A percentile compares a stretch with the other conserved stretches of the same genome.
Evolutionary conservation across 1,284 basidiomycete species (phyloP).

Genomic region (Ceratobasidium sp.): DNA sequence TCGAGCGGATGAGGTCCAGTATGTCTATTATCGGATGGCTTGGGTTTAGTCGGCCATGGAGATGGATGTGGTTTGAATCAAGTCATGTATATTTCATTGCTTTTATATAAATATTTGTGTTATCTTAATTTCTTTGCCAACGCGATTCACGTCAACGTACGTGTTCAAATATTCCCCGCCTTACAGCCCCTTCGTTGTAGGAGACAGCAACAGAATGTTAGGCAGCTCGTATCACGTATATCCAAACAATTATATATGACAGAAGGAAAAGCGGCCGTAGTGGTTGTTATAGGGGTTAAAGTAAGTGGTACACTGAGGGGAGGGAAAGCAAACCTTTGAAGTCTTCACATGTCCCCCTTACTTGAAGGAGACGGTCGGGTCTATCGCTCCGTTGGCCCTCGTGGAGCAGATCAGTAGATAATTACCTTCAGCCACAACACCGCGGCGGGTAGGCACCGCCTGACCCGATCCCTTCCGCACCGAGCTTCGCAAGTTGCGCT

Average conservation of each 20-base stretch:
- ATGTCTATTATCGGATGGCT: constrained; percentile 74
- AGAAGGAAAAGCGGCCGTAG: no score
- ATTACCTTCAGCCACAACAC: constrained; percentile 25
- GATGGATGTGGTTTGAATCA: background rate
- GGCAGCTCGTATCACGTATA: no score
- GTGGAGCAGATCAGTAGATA: background rate
- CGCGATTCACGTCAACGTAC: constrained; percentile 1
- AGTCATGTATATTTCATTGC: background rate
- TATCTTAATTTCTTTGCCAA: constrained; percentile 12
- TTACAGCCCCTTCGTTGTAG: background rate
- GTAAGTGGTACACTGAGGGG: background rate
- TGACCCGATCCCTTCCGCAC: background rate
- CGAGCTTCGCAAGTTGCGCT: background rate
- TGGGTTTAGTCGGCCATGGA: constrained; percentile 60
- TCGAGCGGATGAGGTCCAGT: constrained; percentile 68
- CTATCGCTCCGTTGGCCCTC: background rate
- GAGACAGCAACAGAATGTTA: no score
- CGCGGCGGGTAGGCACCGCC: background rate
- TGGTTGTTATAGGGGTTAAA: background rate
- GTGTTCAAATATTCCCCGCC: background rate
- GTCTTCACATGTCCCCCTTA: background rate
- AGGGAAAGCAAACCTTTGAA: background rate
- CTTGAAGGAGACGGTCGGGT: background rate
- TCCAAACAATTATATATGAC: no score
- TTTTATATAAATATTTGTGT: background rate